Evolutionary conservation across 1,284 basidiomycete genomes (phyloP).

Genomic region (Ceratobasidium sp.): DNA sequence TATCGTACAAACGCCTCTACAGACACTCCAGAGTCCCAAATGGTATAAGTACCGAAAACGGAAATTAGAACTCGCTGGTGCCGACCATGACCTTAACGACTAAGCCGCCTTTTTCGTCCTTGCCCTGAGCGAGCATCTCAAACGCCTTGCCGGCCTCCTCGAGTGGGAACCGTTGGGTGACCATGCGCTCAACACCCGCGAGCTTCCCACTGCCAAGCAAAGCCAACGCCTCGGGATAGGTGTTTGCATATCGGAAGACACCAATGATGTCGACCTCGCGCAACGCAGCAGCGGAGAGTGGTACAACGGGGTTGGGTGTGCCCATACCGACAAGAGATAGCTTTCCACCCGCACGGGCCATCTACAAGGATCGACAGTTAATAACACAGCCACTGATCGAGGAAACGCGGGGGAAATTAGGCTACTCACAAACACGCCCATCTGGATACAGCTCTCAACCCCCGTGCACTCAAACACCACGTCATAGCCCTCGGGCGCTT

Average conservation of each 20-base stretch:
- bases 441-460: conserved; percentile 88
- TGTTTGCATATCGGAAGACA: conserved; percentile 85
- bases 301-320: conserved; percentile 80
- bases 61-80: conserved; percentile 35
- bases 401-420: conserved; percentile 42
- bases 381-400: conserved; percentile 27
- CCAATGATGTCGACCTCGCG: conserved; percentile 95
- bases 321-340: conserved; percentile 97
- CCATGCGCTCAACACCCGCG: conserved; percentile 73
- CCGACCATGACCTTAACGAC: conserved; percentile 89
- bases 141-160: conserved; percentile 77
- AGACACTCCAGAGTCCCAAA: conserved; percentile 34
- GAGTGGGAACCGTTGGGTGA: conserved; percentile 82
- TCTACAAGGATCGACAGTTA: conserved; percentile 57
- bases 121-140: conserved; percentile 77
- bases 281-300: conserved; percentile 82
- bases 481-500: conserved; percentile 72
- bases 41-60: conserved; percentile 17
- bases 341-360: conserved; percentile 84
- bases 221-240: conserved; percentile 83
- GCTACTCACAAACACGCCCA: conserved; percentile 79
- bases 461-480: conserved; percentile 95
- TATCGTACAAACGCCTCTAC: conserved; percentile 20
- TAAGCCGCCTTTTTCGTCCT: conserved; percentile 78
- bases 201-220: conserved; percentile 74